Base-by-base conservation (phyloP, 495 filamentous ascomycete species). In the Sphaerosporella brunnea region DNA sequence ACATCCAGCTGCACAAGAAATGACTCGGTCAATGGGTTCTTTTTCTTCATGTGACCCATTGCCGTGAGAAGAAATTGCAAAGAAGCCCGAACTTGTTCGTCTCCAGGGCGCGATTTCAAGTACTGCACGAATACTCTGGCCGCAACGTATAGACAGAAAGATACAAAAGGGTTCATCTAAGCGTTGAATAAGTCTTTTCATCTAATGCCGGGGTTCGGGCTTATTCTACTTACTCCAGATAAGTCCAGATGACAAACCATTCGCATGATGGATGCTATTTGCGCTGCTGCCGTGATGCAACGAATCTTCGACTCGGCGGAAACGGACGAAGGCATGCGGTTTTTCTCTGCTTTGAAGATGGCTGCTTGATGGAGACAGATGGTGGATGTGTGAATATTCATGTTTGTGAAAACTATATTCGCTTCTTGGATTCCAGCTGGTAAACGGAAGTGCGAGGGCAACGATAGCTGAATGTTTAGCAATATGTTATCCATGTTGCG, bases 351-450 rank as follows among this genome's bases (percentile, higher is more conserved):
- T 62, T 94, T 96, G 71, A 85, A 94, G 16, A 96, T 95, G 16
- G 90, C 92, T 4, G 92, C 92, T 62, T 99, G 90, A 60, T 99
- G 90, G 4, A 96, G 72, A 26, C 92, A 96, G 36, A 99, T 96
- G 1, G 85, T 90, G 1, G 86, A 92, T 0, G 90, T 93, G 58
- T 96, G 90, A 26, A 96, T 85, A 56, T 80, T 82, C 82, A 96
- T 94, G 51, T 96, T 96, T 25, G 82, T 78, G 58, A 95, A 96
- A 16, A 99, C 77, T 42, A 92, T 77, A 54, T 95, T 99, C 5
- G 85, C 68, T 61, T 92, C 79, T 9, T 66, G 34, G 93, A 69
- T 0, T 82, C 87, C 36, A 93, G 68, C 0, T 2, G 92, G 87
- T 24, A 99, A 69, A 52, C 87, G 79, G 11, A 99, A 72, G 53